Percentiles rank a stretch among this genome's conserved stretches.
Conservation (phyloP, 345 rosid genomes). For the Cardamine chenopodiifolia region DNA sequence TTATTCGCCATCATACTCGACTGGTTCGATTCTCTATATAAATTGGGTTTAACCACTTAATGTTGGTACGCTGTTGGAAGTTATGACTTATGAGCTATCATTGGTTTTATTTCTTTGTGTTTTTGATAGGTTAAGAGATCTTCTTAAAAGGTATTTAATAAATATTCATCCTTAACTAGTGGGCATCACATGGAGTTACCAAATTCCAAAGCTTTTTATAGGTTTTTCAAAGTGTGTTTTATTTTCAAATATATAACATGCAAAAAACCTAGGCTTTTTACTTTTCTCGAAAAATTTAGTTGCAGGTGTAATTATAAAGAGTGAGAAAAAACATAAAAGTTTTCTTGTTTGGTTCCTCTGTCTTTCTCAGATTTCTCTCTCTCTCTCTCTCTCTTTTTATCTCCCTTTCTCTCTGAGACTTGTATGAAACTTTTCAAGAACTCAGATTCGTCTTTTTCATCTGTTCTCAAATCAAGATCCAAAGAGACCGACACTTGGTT, state of each 20-base stretch:
- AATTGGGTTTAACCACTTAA: background rate
- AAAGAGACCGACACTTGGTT: background rate
- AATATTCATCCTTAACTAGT: conserved; percentile 32
- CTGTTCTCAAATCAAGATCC: background rate
- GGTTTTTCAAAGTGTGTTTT: background rate
- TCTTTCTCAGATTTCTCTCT: conserved; percentile 19
- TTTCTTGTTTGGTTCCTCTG: conserved; percentile 38
- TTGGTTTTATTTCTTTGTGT: background rate
- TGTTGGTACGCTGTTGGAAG: conserved; percentile 5
- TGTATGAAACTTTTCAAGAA: conserved; percentile 26
- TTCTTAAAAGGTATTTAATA: background rate
- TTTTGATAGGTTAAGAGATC: conserved; percentile 8
- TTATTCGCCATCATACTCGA: background rate
- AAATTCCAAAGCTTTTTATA: conserved; percentile 24
- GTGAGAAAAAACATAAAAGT: background rate
- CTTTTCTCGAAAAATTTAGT: conserved; percentile 34
- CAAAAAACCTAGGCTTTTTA: conserved; percentile 28
- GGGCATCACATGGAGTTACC: conserved; percentile 40
- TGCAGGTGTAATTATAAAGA: conserved; percentile 30
- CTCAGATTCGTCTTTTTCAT: conserved; percentile 11
- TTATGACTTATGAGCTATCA: background rate
- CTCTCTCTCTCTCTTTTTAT: background rate
- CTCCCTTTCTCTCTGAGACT: conserved; percentile 1
- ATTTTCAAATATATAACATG: conserved; percentile 14
- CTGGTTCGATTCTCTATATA: background rate